Conservation (phyloP, 2,329 filamentous ascomycete species). For the Ceratocystis smalleyi region DNA sequence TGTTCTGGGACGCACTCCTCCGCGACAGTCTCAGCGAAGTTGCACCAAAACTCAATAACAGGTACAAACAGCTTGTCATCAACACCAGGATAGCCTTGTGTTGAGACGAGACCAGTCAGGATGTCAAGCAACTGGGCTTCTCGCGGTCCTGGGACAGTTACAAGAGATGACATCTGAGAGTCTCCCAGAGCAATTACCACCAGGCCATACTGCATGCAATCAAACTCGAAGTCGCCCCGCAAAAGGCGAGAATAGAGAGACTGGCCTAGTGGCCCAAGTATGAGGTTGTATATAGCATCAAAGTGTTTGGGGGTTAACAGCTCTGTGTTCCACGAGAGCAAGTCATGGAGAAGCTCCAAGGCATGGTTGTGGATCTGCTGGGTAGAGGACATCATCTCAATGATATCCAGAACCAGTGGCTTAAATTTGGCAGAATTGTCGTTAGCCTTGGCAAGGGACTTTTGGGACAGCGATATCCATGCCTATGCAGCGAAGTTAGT, state of each 20-base stretch:
- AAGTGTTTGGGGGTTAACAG: conserved; percentile 48
- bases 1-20: conserved; percentile 39
- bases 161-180: conserved; percentile 44
- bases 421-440: conserved; percentile 22
- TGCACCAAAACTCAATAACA: conserved; percentile 67
- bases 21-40: conserved; percentile 53
- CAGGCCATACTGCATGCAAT: conserved; percentile 48
- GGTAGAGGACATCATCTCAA: conserved; percentile 34
- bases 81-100: conserved; percentile 49
- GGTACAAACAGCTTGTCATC: conserved; percentile 63
- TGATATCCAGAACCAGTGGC: conserved; percentile 41
- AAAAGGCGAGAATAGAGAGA: conserved; percentile 39
- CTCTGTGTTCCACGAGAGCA: conserved; percentile 47
- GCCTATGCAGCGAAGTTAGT: conserved; percentile 16
- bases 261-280: conserved; percentile 44
- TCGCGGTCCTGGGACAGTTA: conserved; percentile 35
- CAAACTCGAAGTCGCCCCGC: conserved; percentile 46
- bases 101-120: conserved; percentile 49
- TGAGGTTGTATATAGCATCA: conserved; percentile 39
- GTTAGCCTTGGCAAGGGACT: conserved; percentile 6
- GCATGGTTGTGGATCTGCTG: conserved; percentile 43
- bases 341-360: conserved; percentile 49
- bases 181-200: conserved; percentile 56
- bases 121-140: conserved; percentile 39
- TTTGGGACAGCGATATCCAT: conserved; percentile 20